These are phyloP conservation scores for Polygonum maritimum DNA, from an alignment of 148 eudicot genomes.

Conservation along the genomic window DNA sequence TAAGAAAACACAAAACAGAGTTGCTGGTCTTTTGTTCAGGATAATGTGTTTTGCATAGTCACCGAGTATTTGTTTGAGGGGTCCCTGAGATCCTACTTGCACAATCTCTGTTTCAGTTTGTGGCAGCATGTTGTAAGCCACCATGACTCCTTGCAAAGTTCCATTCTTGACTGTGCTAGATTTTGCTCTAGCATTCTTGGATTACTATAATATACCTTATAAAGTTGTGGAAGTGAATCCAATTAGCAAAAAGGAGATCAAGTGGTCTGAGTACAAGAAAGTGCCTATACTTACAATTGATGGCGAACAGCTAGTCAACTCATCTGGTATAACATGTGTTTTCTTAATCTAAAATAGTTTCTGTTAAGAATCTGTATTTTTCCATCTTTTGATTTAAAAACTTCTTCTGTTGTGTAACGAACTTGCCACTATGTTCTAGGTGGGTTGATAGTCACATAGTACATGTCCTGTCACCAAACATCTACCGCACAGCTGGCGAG, in stretches of 20 bases:
- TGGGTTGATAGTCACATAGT: constrained; percentile 95
- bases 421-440: constrained; percentile 23
- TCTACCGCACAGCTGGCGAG: constrained; percentile 64
- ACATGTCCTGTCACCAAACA: constrained; percentile 90
- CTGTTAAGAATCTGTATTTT: neutral
- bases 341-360: neutral
- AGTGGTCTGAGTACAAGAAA: constrained; percentile 97
- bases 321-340: constrained; percentile 49
- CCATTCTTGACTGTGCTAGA: too few species aligned
- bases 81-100: too few species aligned
- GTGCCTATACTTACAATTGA: constrained; percentile 84
- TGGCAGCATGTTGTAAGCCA: too few species aligned
- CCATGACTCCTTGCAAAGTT: too few species aligned
- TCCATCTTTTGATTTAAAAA: neutral
- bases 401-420: neutral
- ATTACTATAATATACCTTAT: constrained; percentile 76
- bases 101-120: too few species aligned
- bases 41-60: too few species aligned
- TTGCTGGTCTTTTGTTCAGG: too few species aligned
- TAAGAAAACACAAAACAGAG: too few species aligned
- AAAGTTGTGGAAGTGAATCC: constrained; percentile 96
- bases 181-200: constrained; percentile 96
- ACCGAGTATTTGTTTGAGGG: too few species aligned
- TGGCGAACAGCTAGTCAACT: constrained; percentile 78
- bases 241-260: constrained; percentile 84